Evolutionary conservation across 78 protist species (phyloP).

Genomic region (Pelomyxa schiedti): DNA sequence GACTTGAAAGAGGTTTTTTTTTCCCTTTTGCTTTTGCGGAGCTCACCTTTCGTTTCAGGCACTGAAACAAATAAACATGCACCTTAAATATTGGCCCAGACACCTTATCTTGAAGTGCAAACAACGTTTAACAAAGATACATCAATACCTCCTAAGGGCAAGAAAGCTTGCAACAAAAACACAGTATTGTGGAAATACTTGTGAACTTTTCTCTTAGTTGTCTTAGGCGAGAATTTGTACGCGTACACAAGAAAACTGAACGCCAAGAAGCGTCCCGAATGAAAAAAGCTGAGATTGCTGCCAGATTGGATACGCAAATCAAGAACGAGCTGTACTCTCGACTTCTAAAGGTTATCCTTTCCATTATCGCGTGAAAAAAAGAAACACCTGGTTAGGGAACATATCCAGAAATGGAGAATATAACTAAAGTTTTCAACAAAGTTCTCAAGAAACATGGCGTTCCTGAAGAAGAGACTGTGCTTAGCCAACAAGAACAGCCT

Average conservation of each 20-base stretch:
- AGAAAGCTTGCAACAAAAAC: constrained; percentile 62
- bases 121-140: constrained; percentile 80
- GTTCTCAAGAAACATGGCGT: no score
- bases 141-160: constrained; percentile 84
- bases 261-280: constrained; percentile 60
- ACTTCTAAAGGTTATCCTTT: constrained; percentile 32
- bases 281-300: constrained; percentile 80
- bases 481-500: no score
- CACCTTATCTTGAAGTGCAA: constrained; percentile 60
- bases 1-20: constrained; percentile 55
- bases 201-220: background rate
- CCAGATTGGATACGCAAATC: constrained; percentile 64
- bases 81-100: constrained; percentile 80
- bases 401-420: no score
- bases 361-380: no score
- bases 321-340: constrained; percentile 76
- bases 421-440: no score
- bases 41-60: constrained; percentile 16
- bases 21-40: background rate
- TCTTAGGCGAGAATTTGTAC: constrained; percentile 53
- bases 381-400: no score
- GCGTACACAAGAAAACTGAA: constrained; percentile 73
- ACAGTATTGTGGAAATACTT: constrained; percentile 1
- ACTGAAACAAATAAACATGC: constrained; percentile 54
- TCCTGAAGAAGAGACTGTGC: no score